Base-by-base conservation (phyloP, 257 asterid genomes). In the Cordia subcordata region DNA sequence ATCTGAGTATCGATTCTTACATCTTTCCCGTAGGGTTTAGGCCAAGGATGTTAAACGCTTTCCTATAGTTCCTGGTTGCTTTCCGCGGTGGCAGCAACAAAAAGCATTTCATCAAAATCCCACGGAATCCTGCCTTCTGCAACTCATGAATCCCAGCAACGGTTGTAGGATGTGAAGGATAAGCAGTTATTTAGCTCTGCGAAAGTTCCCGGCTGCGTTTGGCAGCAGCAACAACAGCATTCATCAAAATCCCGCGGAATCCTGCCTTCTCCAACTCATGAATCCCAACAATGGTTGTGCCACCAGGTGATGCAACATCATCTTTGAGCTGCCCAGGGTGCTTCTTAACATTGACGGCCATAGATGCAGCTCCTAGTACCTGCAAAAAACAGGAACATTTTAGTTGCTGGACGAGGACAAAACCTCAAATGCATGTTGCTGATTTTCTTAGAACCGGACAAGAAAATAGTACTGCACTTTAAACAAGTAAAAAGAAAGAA, bases 281-380 rank as follows among this genome's bases (percentile, higher is more conserved):
- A 74, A 92, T 72, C 49, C 96, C 96, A 38, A 94, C 95, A 42
- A 88, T 92, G 5, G 96, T 92, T 37, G 96, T 92, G 15, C 96
- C 96, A 49, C 95, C 95, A 19, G 95, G 94, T 40, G 99, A 92
- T 45, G 96, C 77, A 27, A 92, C 99, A n/a, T 92, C 99, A 20
- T 92, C 99, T 73, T 92, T 92, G 56, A 88, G 81, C 84, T 84
- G 99, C 63, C 91, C 95, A 0, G 99, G 96, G 75, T 88, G 95
- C 79, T 84, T 92, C 44, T 85, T 96, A 21, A 37, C 18, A 53
- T 54, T 57, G 22, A 56, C 58, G 18, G 71, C 90, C 99, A 88
- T 86, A 16, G 96, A 71, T 72, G 96, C 94, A 49, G 99, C 96
- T 68, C 99, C 99, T 55, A 88, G 61, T 44, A 92, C 96, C 99